phyloP scores from a whole-genome alignment of 169 alveolate genomes.

The Plasmodium adleri region DNA sequence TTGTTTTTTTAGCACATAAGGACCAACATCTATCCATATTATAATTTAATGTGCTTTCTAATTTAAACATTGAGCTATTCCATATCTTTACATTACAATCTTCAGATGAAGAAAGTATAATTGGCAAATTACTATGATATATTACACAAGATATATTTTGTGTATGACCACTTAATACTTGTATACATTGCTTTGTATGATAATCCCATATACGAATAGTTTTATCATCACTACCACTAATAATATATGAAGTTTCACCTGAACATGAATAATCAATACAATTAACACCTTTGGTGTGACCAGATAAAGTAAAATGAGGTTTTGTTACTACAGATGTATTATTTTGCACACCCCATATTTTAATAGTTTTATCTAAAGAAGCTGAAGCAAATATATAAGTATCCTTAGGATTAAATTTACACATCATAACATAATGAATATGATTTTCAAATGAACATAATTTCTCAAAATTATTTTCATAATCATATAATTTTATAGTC shows the following conservation, averaged over 20 bases:
- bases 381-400: slow-evolving; percentile 96
- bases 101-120: slow-evolving; percentile 96
- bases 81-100: slow-evolving; percentile 96
- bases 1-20: slow-evolving; percentile 85
- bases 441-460: slow-evolving; percentile 96
- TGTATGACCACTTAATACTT: slow-evolving; percentile 95
- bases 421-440: slow-evolving; percentile 98
- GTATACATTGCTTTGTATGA: slow-evolving; percentile 97
- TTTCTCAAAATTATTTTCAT: slow-evolving; percentile 95
- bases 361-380: slow-evolving; percentile 95
- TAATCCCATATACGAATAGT: slow-evolving; percentile 99
- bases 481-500: slow-evolving; percentile 95
- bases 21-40: slow-evolving; percentile 96
- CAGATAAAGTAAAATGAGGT: slow-evolving; percentile 96
- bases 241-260: slow-evolving; percentile 95
- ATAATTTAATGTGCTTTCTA: slow-evolving; percentile 95
- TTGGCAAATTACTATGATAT: slow-evolving; percentile 95
- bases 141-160: slow-evolving; percentile 94
- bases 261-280: slow-evolving; percentile 88
- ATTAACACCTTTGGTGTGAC: slow-evolving; percentile 99
- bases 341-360: slow-evolving; percentile 93
- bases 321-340: slow-evolving; percentile 84
- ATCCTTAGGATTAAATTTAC: slow-evolving; percentile 98
- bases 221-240: slow-evolving; percentile 97
- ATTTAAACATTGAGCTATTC: slow-evolving; percentile 95